Base-by-base conservation (phyloP, 148 eudicot species). In the Amaranthus hypochondriacus region DNA sequence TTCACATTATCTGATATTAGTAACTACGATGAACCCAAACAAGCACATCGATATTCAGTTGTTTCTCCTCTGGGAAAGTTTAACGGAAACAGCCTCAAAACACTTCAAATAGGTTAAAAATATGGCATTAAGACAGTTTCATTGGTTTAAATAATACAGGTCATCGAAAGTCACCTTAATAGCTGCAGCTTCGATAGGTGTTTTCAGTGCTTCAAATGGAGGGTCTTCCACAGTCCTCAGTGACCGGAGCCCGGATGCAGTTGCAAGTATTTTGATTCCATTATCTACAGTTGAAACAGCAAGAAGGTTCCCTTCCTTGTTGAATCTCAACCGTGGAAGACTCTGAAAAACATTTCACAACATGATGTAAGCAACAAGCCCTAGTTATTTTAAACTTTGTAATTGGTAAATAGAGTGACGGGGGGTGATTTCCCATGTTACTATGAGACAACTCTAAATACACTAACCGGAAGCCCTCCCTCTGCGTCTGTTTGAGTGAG, bases 231-330 rank as follows among this genome's bases (percentile, higher is more conserved):
- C 84, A 39, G 87, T 67, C 77, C 97, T 85, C 71, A 93, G 75
- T 7, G 83, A 87, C 73, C 89, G 82, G 58, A 87, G 80, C 62
- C 94, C 92, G 77, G 87, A 79, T 62, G 89, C 80, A 72, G 82
- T 87, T 71, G 88, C 94, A 28, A 90, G 90, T 60, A 88, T 83
- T 80, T 87, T 90, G 66, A 90, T 79, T 81, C 97, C 92, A 81
- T 88, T 84, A 72, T 88, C 96, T n/a, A 84, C 82, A 55, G 91
- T 85, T 39, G 96, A 80, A 44, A 92, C 92, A 72, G 97, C 91
- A 66, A 90, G 90, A 75, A 92, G 92, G 76, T 85, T 90, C 71
- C 97, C 97, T 63, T 93, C 98, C 84, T 89, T 93, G 79, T 87
- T 93, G 85, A 93, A 90, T 78, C 93, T 89, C 86, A 93, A 75